Evolutionary conservation across 2,329 filamentous ascomycete genomes (phyloP).

Genomic region (Calcarisporium arbuscula): DNA sequence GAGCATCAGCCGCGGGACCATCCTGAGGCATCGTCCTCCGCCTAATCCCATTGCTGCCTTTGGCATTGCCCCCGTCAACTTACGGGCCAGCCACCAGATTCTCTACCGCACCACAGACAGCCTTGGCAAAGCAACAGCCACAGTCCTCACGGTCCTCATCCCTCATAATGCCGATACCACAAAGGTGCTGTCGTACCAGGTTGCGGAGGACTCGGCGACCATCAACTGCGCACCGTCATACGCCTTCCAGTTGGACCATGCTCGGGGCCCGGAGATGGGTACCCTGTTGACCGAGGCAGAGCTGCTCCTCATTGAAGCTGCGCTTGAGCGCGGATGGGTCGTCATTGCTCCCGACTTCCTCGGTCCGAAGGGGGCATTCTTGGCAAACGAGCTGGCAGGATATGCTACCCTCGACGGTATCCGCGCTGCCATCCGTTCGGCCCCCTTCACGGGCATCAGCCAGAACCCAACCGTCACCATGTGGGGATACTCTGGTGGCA

Average conservation of each 20-base stretch:
- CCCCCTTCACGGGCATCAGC: constrained; percentile 20
- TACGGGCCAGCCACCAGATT: constrained; percentile 22
- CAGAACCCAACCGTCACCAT: constrained; percentile 28
- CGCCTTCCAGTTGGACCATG: constrained; percentile 12
- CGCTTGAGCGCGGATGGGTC: constrained; percentile 38
- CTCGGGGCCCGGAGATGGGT: constrained; percentile 26
- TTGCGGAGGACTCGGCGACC: constrained; percentile 31
- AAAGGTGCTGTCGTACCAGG: constrained; percentile 34
- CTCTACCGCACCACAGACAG: constrained; percentile 33
- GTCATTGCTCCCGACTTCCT: constrained; percentile 44
- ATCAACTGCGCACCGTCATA: constrained; percentile 25
- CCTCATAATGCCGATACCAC: constrained; percentile 22
- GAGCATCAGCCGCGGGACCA: constrained; percentile 5
- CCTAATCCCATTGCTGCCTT: constrained; percentile 9
- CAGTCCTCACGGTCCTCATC: constrained; percentile 32
- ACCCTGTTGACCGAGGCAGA: constrained; percentile 19
- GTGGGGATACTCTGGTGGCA: constrained; percentile 32
- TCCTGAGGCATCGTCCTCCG: constrained; percentile 9
- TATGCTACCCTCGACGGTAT: constrained; percentile 37
- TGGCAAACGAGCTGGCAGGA: constrained; percentile 32
- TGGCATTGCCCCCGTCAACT: constrained; percentile 11
- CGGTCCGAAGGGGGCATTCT: constrained; percentile 35
- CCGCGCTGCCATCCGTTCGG: constrained; percentile 28
- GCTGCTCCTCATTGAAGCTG: constrained; percentile 15
- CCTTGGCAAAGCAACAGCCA: constrained; percentile 24